A percentile compares a stretch with the other conserved stretches of the same genome.
Evolutionary conservation across 805 yeast species (phyloP).

Genomic region (Pachysolen tannophilus): DNA sequence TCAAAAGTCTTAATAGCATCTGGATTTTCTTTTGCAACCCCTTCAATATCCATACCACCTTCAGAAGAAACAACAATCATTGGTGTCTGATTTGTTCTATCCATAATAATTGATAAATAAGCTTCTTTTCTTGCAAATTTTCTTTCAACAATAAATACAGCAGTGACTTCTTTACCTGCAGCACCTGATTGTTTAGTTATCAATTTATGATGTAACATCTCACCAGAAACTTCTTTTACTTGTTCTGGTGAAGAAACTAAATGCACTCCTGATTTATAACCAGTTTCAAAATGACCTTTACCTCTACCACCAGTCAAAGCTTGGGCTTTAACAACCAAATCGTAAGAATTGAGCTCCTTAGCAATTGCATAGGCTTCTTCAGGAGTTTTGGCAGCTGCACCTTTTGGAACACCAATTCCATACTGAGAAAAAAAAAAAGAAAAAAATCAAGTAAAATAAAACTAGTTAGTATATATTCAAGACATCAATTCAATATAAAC

Average conservation of each 20-base stretch:
- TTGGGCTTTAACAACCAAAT: slow-evolving; percentile 94
- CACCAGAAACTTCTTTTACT: slow-evolving; percentile 75
- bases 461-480: too few relatives aligned
- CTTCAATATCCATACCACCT: slow-evolving; percentile 99
- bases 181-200: slow-evolving; percentile 98
- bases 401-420: slow-evolving; percentile 87
- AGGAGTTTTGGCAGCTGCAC: slow-evolving; percentile 85
- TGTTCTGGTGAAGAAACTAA: slow-evolving; percentile 78
- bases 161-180: slow-evolving; percentile 94
- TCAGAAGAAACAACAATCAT: slow-evolving; percentile 92
- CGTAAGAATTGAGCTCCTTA: slow-evolving; percentile 63
- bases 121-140: slow-evolving; percentile 93
- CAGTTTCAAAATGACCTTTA: slow-evolving; percentile 95
- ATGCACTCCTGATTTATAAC: slow-evolving; percentile 95
- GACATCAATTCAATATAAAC: slow-evolving; percentile 7
- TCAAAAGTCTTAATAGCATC: slow-evolving; percentile 85
- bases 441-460: too few relatives aligned
- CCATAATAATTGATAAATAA: slow-evolving; percentile 89
- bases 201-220: slow-evolving; percentile 88
- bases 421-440: too few relatives aligned
- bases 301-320: slow-evolving; percentile 99
- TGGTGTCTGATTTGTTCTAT: slow-evolving; percentile 85
- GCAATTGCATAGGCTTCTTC: slow-evolving; percentile 85
- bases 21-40: slow-evolving; percentile 90
- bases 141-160: slow-evolving; percentile 93